Conservation (phyloP, 2,329 filamentous ascomycete species). For the Nemania serpens region DNA sequence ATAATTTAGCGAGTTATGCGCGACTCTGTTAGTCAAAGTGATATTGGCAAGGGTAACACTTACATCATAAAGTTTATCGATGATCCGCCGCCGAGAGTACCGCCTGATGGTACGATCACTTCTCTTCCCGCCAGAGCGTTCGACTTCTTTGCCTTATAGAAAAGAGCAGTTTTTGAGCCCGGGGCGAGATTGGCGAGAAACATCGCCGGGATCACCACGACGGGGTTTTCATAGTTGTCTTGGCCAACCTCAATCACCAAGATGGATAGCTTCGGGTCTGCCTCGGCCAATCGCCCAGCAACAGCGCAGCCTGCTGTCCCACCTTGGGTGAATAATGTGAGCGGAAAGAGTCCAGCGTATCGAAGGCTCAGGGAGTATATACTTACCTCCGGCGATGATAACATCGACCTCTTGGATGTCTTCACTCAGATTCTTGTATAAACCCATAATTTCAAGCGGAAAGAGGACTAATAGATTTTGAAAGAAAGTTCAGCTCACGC, state of each 20-base stretch:
- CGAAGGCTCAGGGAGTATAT: background rate
- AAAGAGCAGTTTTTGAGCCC: slow-evolving; percentile 49
- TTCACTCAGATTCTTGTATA: slow-evolving; percentile 31
- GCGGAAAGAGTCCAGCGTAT: background rate
- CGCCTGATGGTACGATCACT: slow-evolving; percentile 47
- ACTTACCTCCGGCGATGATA: slow-evolving; percentile 39
- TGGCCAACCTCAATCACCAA: slow-evolving; percentile 31
- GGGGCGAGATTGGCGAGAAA: slow-evolving; percentile 55
- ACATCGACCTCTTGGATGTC: slow-evolving; percentile 37
- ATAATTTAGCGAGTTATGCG: slow-evolving; percentile 1
- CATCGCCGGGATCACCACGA: slow-evolving; percentile 51
- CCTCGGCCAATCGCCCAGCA: slow-evolving; percentile 29
- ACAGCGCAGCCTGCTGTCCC: slow-evolving; percentile 31
- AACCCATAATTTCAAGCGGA: slow-evolving; percentile 28
- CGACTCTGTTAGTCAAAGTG: background rate
- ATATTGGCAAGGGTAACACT: background rate
- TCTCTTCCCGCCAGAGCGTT: slow-evolving; percentile 51
- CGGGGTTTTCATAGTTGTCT: slow-evolving; percentile 20
- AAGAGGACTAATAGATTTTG: background rate
- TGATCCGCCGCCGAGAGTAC: slow-evolving; percentile 59
- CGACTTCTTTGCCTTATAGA: slow-evolving; percentile 49
- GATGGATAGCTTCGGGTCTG: slow-evolving; percentile 30
- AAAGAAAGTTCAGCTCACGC: background rate
- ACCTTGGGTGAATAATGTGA: slow-evolving; percentile 19
- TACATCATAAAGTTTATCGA: slow-evolving; percentile 56